Evolutionary conservation across 495 filamentous ascomycete species (phyloP).

Genomic region (Penicillium chermesinum): DNA sequence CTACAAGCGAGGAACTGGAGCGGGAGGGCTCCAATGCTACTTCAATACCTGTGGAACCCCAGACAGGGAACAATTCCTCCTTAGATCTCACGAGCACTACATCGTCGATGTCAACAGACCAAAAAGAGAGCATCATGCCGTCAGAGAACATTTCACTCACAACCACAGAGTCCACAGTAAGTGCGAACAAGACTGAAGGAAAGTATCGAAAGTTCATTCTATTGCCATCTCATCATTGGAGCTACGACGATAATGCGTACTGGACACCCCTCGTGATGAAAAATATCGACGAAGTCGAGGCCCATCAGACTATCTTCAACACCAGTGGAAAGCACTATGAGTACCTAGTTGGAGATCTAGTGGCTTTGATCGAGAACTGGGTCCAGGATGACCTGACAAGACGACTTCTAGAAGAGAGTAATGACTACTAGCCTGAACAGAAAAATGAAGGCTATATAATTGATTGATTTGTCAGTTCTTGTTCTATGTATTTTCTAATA

Average conservation of each 20-base stretch:
- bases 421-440: neutral
- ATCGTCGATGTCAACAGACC: constrained; percentile 7
- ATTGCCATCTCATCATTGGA: constrained; percentile 52
- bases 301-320: constrained; percentile 81
- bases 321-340: constrained; percentile 61
- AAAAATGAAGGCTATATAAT: no score
- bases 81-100: neutral
- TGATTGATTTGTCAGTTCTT: no score
- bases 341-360: constrained; percentile 68
- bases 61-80: neutral
- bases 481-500: neutral
- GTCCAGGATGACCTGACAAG: constrained; percentile 47
- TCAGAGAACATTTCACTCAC: constrained; percentile 13
- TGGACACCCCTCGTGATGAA: constrained; percentile 79
- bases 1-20: neutral
- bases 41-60: neutral
- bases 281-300: constrained; percentile 76
- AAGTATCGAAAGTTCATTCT: constrained; percentile 74
- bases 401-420: constrained; percentile 14
- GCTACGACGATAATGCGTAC: constrained; percentile 48
- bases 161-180: constrained; percentile 4
- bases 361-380: constrained; percentile 65
- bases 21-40: constrained; percentile 5
- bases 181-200: constrained; percentile 19
- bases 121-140: neutral